Evolutionary conservation across 495 filamentous ascomycete genomes (phyloP).

Genomic region (Paragyromitra xinjiangensis): DNA sequence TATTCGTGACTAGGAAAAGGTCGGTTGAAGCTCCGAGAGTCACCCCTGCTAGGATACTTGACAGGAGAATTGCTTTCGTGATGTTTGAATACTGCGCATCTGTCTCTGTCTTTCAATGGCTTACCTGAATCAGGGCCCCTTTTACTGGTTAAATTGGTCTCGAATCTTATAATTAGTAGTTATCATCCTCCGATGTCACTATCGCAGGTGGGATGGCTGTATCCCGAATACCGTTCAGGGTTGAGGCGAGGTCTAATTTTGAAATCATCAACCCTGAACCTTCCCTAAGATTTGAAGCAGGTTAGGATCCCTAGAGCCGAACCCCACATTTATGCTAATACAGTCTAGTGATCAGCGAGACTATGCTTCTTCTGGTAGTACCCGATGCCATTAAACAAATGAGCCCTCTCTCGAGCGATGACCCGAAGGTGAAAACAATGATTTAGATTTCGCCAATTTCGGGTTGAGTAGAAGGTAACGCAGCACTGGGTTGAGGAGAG

Average conservation of each 20-base stretch:
- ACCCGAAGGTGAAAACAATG: not conserved
- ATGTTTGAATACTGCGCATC: not conserved
- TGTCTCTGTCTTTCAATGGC: constrained; percentile 3
- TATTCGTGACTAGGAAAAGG: not conserved
- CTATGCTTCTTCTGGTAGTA: not conserved
- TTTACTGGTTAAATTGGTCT: not conserved
- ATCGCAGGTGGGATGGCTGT: not conserved
- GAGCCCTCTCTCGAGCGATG: constrained; percentile 1
- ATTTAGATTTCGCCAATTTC: constrained; percentile 32
- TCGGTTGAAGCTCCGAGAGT: not conserved
- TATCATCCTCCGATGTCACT: not conserved
- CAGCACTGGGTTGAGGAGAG: too few species aligned
- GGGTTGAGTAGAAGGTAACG: not conserved
- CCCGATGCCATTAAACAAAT: not conserved
- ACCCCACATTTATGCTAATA: constrained; percentile 11
- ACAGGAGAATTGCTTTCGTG: constrained; percentile 7
- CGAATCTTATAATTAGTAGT: not conserved
- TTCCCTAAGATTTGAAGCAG: constrained; percentile 6
- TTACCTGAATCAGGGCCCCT: constrained; percentile 11
- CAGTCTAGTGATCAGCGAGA: constrained; percentile 1
- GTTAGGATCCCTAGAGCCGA: constrained; percentile 7
- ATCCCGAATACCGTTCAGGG: not conserved
- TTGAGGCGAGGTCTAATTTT: not conserved
- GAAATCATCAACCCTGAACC: not conserved
- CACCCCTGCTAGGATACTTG: not conserved